Conservation (phyloP, 257 asterid genomes). For the Solanum clarkiae region DNA sequence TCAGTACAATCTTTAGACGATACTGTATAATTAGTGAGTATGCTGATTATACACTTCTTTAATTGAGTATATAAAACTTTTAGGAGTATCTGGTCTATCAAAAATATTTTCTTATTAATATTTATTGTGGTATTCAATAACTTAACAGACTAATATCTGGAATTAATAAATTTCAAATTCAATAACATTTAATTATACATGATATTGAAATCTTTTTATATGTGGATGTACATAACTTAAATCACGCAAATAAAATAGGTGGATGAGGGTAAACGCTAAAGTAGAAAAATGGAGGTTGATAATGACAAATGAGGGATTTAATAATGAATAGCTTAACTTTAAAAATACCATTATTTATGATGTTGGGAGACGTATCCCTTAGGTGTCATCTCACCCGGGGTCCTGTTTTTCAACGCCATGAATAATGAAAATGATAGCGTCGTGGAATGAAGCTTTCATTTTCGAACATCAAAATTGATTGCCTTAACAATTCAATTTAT, state of each 20-base stretch:
- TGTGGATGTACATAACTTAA: neutral
- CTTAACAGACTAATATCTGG: no score
- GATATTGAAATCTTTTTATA: neutral
- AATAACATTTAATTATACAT: no score
- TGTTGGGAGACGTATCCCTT: no score
- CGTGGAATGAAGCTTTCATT: neutral
- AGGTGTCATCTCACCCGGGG: neutral
- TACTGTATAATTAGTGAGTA: no score
- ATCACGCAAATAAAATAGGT: neutral
- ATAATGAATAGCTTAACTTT: neutral
- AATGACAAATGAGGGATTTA: neutral
- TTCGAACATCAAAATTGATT: neutral
- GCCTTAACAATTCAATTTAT: neutral
- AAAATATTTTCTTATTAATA: no score
- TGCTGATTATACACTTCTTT: no score
- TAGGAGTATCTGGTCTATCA: no score
- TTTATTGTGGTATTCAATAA: no score
- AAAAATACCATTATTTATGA: neutral
- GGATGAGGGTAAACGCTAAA: neutral
- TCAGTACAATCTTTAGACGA: no score
- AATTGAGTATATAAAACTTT: no score
- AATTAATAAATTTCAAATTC: no score
- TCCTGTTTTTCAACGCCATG: neutral
- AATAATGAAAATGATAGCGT: neutral
- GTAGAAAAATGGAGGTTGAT: neutral